Conservation (phyloP, 371 early-diverging fungal species). For the Apophysomyces variabilis region DNA sequence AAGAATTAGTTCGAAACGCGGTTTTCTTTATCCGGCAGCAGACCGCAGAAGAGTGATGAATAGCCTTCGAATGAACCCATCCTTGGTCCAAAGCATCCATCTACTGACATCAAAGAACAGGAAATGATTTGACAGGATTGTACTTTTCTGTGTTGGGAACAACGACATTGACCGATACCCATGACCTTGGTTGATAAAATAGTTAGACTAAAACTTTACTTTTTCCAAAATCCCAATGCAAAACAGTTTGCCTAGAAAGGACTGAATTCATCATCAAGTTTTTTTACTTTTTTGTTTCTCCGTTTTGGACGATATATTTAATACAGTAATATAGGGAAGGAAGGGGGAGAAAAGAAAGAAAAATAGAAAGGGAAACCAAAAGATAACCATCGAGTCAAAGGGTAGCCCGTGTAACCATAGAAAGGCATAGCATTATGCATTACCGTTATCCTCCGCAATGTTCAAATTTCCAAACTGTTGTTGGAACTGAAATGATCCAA, state of each 20-base stretch:
- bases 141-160: too few relatives aligned
- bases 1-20: too few relatives aligned
- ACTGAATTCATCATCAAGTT: background rate
- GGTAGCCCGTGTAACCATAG: background rate
- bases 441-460: slow-evolving; percentile 14
- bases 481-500: slow-evolving; percentile 25
- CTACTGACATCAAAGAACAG: too few relatives aligned
- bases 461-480: slow-evolving; percentile 34
- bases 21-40: too few relatives aligned
- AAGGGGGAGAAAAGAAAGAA: background rate
- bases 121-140: too few relatives aligned
- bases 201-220: too few relatives aligned
- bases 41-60: too few relatives aligned
- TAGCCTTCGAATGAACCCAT: too few relatives aligned
- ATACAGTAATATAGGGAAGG: background rate
- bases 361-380: background rate
- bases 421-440: slow-evolving; percentile 1
- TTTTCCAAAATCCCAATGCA: background rate
- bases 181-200: background rate
- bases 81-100: too few relatives aligned
- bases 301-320: background rate
- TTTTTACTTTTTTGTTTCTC: background rate
- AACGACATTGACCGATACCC: background rate
- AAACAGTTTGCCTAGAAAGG: background rate
- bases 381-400: background rate